A percentile compares a stretch with the other conserved stretches of the same genome.
Evolutionary conservation across 345 rosid species (phyloP).

Genomic region (Carallia brachiata): DNA sequence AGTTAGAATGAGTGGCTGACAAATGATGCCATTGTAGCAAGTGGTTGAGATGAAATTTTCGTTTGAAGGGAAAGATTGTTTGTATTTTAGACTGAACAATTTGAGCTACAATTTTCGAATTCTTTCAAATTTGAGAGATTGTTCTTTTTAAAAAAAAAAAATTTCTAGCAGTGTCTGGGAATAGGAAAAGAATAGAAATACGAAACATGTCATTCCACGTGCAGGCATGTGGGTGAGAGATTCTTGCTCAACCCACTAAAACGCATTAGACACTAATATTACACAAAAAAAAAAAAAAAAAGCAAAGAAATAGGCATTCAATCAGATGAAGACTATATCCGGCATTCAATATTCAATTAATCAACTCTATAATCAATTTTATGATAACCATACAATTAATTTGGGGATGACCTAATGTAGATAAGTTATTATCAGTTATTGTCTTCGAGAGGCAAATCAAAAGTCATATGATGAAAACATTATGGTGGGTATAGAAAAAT

Average conservation of each 20-base stretch:
- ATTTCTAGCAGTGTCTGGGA: not conserved
- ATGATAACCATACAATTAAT: slow-evolving; percentile 6
- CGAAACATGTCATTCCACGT: not conserved
- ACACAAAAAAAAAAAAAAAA: too few species aligned
- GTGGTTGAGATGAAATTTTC: too few species aligned
- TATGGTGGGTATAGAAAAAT: not conserved
- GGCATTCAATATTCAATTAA: not conserved
- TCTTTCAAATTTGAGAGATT: too few species aligned
- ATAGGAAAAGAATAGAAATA: not conserved
- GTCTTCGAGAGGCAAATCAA: not conserved
- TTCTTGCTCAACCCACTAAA: not conserved
- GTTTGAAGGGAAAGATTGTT: too few species aligned
- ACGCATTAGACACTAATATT: not conserved
- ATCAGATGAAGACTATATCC: slow-evolving; percentile 11
- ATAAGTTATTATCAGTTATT: not conserved
- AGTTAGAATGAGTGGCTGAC: too few species aligned
- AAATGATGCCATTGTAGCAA: not conserved
- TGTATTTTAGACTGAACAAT: too few species aligned
- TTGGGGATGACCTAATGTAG: not conserved
- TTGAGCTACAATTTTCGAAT: too few species aligned
- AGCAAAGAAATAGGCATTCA: not conserved
- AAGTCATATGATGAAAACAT: not conserved
- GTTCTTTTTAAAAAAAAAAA: too few species aligned
- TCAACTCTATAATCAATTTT: slow-evolving; percentile 8
- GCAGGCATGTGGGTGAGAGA: not conserved